A percentile compares a stretch with the other conserved stretches of the same genome.
These are phyloP conservation scores for Rasamsonia emersonii DNA, from an alignment of 2,329 filamentous ascomycete genomes.

Conservation along the genomic window DNA sequence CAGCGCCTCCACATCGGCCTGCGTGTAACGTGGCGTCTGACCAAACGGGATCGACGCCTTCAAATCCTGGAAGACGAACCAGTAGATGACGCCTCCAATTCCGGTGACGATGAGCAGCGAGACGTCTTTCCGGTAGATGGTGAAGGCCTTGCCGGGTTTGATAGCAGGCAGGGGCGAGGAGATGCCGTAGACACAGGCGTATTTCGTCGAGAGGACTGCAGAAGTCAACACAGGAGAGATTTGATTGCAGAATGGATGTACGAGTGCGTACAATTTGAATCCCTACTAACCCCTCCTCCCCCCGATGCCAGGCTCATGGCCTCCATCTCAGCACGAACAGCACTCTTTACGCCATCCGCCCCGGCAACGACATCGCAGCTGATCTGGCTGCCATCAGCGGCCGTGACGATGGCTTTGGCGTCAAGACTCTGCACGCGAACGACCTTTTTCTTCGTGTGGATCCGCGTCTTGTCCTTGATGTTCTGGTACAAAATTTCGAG, in stretches of 20 bases:
- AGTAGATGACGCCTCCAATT: not conserved
- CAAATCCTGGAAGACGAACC: slow-evolving; percentile 1
- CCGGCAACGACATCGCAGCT: slow-evolving; percentile 2
- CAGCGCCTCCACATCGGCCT: not conserved
- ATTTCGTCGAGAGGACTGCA: slow-evolving; percentile 1
- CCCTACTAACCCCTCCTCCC: too few relatives aligned
- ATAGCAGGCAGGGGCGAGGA: not conserved
- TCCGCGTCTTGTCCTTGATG: slow-evolving; percentile 1
- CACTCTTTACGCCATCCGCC: slow-evolving; percentile 2
- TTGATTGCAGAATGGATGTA: not conserved
- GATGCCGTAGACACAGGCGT: slow-evolving; percentile 1
- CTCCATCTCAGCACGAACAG: slow-evolving; percentile 4
- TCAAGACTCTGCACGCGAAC: not conserved
- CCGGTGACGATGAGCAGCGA: slow-evolving; percentile 2
- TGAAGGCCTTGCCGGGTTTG: not conserved
- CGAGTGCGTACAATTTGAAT: too few relatives aligned
- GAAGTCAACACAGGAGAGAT: not conserved
- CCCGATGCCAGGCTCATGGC: too few relatives aligned
- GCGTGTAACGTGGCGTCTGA: not conserved
- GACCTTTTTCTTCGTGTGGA: not conserved
- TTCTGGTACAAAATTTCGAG: slow-evolving; percentile 2
- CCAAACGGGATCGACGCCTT: not conserved
- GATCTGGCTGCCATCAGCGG: slow-evolving; percentile 1
- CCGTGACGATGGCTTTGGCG: not conserved
- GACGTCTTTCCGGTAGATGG: not conserved